Percentiles rank a stretch among this genome's conserved stretches.
These are phyloP conservation scores for Flueggea neowawraea DNA, from an alignment of 441 rosid species.

Conservation along the genomic window DNA sequence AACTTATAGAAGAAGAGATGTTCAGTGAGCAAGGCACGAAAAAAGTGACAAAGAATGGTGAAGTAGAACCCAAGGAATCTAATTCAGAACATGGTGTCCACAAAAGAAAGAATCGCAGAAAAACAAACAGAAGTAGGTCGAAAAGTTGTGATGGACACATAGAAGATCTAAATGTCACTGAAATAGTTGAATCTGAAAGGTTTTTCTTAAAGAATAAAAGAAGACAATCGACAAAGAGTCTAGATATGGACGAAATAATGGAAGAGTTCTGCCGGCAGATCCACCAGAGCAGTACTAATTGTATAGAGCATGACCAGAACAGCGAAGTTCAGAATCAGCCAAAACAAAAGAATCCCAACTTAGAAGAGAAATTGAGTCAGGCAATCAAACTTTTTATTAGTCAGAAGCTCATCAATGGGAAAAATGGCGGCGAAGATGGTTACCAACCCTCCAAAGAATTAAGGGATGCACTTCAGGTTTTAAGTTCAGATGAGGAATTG, in stretches of 20 bases:
- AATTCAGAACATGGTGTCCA: slow-evolving; percentile 42
- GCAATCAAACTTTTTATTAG: slow-evolving; percentile 63
- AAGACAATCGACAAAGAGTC: not conserved
- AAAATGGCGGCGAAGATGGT: slow-evolving; percentile 41
- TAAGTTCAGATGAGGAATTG: slow-evolving; percentile 80
- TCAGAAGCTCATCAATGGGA: slow-evolving; percentile 57
- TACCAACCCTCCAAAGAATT: slow-evolving; percentile 59
- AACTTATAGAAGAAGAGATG: slow-evolving; percentile 95
- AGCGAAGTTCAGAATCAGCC: slow-evolving; percentile 23
- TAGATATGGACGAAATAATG: slow-evolving; percentile 49
- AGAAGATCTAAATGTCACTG: slow-evolving; percentile 36
- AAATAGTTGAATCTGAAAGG: slow-evolving; percentile 28
- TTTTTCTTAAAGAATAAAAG: not conserved
- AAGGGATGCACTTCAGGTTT: slow-evolving; percentile 71
- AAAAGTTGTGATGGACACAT: slow-evolving; percentile 50
- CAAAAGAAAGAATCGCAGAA: slow-evolving; percentile 48
- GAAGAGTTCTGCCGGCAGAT: slow-evolving; percentile 68
- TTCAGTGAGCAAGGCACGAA: slow-evolving; percentile 40
- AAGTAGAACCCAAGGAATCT: slow-evolving; percentile 37
- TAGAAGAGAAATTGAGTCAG: slow-evolving; percentile 71
- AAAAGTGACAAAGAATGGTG: slow-evolving; percentile 34
- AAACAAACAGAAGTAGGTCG: slow-evolving; percentile 44
- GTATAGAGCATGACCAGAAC: slow-evolving; percentile 30
- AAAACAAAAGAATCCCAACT: slow-evolving; percentile 33
- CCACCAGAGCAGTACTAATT: slow-evolving; percentile 45